phyloP scores from a whole-genome alignment of 1,284 basidiomycete genomes.

The Ganoderma meredithae region DNA sequence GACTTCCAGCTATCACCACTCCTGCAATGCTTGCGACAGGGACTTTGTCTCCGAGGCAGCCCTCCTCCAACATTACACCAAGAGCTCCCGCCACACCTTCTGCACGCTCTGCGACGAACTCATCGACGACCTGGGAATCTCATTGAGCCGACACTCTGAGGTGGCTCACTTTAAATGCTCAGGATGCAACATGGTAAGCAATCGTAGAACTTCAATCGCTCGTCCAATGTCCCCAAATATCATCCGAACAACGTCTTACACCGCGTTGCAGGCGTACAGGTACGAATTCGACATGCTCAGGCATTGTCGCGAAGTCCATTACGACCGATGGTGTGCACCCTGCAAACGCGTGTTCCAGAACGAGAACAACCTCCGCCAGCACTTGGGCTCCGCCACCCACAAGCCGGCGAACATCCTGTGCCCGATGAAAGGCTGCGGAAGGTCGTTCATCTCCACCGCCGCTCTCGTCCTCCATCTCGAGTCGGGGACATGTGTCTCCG shows the following conservation, averaged over 20 bases:
- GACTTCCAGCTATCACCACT: slow-evolving; percentile 41
- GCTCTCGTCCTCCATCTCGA: slow-evolving; percentile 44
- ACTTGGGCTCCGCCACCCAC: slow-evolving; percentile 35
- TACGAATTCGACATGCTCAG: slow-evolving; percentile 28
- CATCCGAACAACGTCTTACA: background rate
- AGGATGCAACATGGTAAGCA: slow-evolving; percentile 32
- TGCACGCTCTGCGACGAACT: slow-evolving; percentile 38
- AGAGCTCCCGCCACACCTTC: slow-evolving; percentile 37
- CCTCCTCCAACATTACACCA: slow-evolving; percentile 33
- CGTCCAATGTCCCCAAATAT: too few relatives aligned
- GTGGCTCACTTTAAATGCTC: slow-evolving; percentile 29
- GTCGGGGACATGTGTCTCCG: slow-evolving; percentile 40
- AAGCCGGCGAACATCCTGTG: slow-evolving; percentile 7
- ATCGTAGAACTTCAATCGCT: slow-evolving; percentile 21
- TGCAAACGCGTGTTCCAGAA: slow-evolving; percentile 40
- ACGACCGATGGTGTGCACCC: slow-evolving; percentile 36
- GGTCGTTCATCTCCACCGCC: slow-evolving; percentile 40
- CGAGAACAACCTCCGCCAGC: slow-evolving; percentile 37
- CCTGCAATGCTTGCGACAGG: slow-evolving; percentile 45
- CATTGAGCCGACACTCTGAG: slow-evolving; percentile 29
- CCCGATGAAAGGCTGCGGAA: slow-evolving; percentile 36
- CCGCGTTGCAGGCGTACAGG: background rate
- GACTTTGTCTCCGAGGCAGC: slow-evolving; percentile 30
- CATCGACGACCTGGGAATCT: slow-evolving; percentile 28
- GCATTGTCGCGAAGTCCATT: slow-evolving; percentile 36